Evolutionary conservation across 768 basidiomycete genomes (phyloP).

Genomic region (Megacollybia marginata): DNA sequence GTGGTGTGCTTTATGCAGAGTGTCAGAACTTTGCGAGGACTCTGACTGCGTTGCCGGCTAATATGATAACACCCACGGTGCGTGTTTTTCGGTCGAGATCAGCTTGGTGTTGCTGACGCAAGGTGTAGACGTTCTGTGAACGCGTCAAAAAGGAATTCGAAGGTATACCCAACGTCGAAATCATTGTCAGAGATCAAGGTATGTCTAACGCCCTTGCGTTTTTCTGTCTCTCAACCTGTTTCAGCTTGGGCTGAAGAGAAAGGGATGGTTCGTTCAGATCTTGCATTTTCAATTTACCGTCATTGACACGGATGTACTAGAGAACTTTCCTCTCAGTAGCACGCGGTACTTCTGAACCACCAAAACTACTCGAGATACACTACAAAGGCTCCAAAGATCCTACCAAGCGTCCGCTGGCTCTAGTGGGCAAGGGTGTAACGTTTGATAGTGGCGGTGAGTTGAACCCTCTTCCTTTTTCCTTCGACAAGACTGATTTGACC

Average conservation of each 20-base stretch:
- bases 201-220: constrained; percentile 4
- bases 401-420: constrained; percentile 54
- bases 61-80: constrained; percentile 80
- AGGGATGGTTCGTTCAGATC: constrained; percentile 54
- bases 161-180: constrained; percentile 58
- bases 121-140: constrained; percentile 55
- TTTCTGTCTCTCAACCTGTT: not conserved
- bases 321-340: constrained; percentile 84
- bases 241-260: constrained; percentile 77
- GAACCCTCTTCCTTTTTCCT: no score
- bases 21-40: constrained; percentile 79
- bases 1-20: constrained; percentile 64
- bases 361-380: constrained; percentile 83
- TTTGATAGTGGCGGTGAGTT: constrained; percentile 62
- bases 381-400: constrained; percentile 68
- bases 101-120: not conserved
- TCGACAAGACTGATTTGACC: no score
- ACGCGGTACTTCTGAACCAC: constrained; percentile 73
- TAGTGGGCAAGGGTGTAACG: constrained; percentile 87
- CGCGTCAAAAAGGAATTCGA: constrained; percentile 61
- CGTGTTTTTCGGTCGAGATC: constrained; percentile 6
- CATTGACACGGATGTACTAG: constrained; percentile 24
- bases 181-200: constrained; percentile 74
- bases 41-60: constrained; percentile 79
- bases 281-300: not conserved